Conservation (phyloP, 495 filamentous ascomycete species). For the Podospora tetraspora region DNA sequence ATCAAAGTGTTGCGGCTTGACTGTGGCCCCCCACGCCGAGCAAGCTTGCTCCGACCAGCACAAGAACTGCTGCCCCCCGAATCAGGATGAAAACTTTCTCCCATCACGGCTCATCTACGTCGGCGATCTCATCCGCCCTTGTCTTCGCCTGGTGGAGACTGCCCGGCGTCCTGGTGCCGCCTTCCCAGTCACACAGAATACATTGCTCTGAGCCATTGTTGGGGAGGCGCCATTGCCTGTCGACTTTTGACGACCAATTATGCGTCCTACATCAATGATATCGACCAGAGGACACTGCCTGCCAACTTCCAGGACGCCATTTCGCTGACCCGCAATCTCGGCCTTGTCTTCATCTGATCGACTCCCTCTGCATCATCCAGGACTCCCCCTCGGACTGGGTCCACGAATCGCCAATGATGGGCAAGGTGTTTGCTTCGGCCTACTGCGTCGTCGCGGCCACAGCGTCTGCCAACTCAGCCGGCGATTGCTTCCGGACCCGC, state of each 20-base stretch:
- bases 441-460: neutral
- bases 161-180: too few relatives aligned
- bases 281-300: too few relatives aligned
- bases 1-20: neutral
- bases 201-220: too few relatives aligned
- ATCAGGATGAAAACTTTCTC: too few relatives aligned
- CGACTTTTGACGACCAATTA: too few relatives aligned
- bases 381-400: neutral
- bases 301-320: neutral
- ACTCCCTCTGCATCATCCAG: neutral
- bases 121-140: too few relatives aligned
- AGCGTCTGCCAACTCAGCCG: constrained; percentile 5
- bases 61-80: too few relatives aligned
- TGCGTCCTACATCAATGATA: too few relatives aligned
- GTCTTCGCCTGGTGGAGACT: too few relatives aligned
- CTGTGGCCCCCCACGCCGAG: neutral
- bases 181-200: too few relatives aligned
- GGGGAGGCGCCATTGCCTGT: too few relatives aligned
- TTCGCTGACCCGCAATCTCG: neutral
- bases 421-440: constrained; percentile 4
- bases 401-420: constrained; percentile 5
- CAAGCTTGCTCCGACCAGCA: neutral
- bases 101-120: too few relatives aligned
- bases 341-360: neutral
- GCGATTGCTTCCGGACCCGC: neutral